Evolutionary conservation across 176 grass and related monocot genomes (phyloP).

Genomic region (Raddia distichophylla): DNA sequence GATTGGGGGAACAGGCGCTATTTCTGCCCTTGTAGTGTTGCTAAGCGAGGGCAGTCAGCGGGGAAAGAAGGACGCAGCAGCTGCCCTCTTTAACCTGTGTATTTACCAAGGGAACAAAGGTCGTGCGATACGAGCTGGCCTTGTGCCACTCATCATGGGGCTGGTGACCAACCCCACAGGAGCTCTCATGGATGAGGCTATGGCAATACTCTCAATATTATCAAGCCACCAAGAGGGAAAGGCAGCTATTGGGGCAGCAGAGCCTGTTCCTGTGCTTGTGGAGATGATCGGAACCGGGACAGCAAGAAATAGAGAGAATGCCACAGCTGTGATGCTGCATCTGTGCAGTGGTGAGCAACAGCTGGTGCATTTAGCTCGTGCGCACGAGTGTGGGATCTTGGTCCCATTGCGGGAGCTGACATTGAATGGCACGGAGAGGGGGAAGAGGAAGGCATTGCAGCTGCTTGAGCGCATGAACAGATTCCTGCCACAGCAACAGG

Average conservation of each 20-base stretch:
- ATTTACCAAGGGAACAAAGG: conserved; percentile 97
- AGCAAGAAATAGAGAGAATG: conserved; percentile 88
- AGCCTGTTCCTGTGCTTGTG: conserved; percentile 79
- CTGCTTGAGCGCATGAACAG: conserved; percentile 82
- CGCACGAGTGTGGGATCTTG: conserved; percentile 64
- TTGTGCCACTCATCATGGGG: conserved; percentile 85
- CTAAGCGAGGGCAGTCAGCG: conserved; percentile 80
- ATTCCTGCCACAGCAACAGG: conserved; percentile 73
- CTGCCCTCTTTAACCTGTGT: conserved; percentile 93
- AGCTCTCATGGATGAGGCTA: conserved; percentile 71
- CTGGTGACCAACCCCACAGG: conserved; percentile 66
- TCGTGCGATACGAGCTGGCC: conserved; percentile 73
- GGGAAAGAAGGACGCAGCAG: conserved; percentile 93
- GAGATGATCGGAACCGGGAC: conserved; percentile 67
- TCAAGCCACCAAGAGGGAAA: conserved; percentile 87
- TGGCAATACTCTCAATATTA: conserved; percentile 89
- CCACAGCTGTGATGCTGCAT: conserved; percentile 77
- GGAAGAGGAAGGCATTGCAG: conserved; percentile 77
- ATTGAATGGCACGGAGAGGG: conserved; percentile 70
- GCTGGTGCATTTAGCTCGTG: conserved; percentile 47
- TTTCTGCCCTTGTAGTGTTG: conserved; percentile 79
- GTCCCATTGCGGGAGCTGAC: conserved; percentile 69
- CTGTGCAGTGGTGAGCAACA: conserved; percentile 68
- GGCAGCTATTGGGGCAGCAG: conserved; percentile 63
- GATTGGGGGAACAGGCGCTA: conserved; percentile 78